Conservation (phyloP, 805 yeast genomes). For the Teunomyces cretensis region DNA sequence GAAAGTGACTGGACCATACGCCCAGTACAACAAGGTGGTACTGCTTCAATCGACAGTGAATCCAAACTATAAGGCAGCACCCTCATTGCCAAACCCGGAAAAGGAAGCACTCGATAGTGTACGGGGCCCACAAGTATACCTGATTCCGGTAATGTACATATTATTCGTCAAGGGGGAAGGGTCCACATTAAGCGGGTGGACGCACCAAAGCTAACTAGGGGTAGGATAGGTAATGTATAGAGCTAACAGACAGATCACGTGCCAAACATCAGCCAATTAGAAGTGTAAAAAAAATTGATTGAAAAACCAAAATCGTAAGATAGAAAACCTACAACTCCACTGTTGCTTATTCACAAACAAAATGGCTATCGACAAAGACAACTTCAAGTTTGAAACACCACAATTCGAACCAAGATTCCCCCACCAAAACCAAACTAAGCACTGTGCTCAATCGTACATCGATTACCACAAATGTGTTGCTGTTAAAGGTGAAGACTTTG, state of each 20-base stretch:
- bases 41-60: background rate
- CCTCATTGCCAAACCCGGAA: background rate
- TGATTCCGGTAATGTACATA: conserved; percentile 19
- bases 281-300: conserved; percentile 7
- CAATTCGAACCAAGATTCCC: conserved; percentile 95
- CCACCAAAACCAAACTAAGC: conserved; percentile 94
- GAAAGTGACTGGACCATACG: conserved; percentile 3
- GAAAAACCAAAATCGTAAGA: conserved; percentile 13
- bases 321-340: conserved; percentile 5
- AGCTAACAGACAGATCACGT: conserved; percentile 4
- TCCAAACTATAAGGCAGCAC: background rate
- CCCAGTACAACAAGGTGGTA: conserved; percentile 18
- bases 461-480: conserved; percentile 97
- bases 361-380: conserved; percentile 28
- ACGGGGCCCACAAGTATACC: conserved; percentile 21
- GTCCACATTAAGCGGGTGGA: conserved; percentile 14
- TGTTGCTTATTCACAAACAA: conserved; percentile 4
- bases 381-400: conserved; percentile 31
- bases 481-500: conserved; percentile 97
- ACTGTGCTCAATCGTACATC: conserved; percentile 97
- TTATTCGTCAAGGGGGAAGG: conserved; percentile 11
- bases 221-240: background rate
- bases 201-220: conserved; percentile 7
- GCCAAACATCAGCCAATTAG: conserved; percentile 8
- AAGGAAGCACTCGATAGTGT: conserved; percentile 12